Conservation (phyloP, 257 asterid species). For the Plantago elongata region DNA sequence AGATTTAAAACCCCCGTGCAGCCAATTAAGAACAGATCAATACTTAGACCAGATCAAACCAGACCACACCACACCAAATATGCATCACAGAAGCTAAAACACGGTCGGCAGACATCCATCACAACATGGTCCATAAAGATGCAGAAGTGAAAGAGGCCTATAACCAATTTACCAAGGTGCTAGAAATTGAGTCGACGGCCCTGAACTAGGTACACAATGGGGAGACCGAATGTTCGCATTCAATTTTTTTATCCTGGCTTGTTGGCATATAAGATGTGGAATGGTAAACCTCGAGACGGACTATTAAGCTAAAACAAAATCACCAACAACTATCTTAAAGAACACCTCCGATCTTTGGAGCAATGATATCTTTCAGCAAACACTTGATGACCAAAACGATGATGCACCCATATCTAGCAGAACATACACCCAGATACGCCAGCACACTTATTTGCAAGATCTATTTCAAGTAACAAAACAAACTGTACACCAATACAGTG, state of each 20-base stretch:
- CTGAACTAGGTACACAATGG: too few relatives aligned
- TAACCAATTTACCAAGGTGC: constrained; percentile 5
- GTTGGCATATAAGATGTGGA: constrained; percentile 10
- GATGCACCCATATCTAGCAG: constrained; percentile 13
- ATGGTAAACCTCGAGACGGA: constrained; percentile 1
- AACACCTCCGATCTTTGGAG: constrained; percentile 24
- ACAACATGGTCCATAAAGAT: background rate
- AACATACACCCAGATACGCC: too few relatives aligned
- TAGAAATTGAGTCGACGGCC: constrained; percentile 5
- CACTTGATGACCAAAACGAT: constrained; percentile 19
- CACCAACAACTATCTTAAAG: constrained; percentile 15
- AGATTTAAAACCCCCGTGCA: background rate
- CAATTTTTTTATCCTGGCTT: constrained; percentile 8
- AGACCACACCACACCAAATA: constrained; percentile 13
- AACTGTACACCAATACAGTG: constrained; percentile 15
- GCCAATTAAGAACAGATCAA: constrained; percentile 2
- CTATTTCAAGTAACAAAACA: constrained; percentile 9
- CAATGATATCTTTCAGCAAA: constrained; percentile 6
- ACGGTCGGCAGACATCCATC: constrained; percentile 13
- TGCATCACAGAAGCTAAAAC: constrained; percentile 10
- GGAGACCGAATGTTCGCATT: background rate
- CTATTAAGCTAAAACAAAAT: constrained; percentile 14
- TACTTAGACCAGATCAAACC: constrained; percentile 16
- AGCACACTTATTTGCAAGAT: constrained; percentile 3
- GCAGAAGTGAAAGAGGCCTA: background rate